phyloP scores from a whole-genome alignment of 2,329 filamentous ascomycete species.

The Aspergillus felis region DNA sequence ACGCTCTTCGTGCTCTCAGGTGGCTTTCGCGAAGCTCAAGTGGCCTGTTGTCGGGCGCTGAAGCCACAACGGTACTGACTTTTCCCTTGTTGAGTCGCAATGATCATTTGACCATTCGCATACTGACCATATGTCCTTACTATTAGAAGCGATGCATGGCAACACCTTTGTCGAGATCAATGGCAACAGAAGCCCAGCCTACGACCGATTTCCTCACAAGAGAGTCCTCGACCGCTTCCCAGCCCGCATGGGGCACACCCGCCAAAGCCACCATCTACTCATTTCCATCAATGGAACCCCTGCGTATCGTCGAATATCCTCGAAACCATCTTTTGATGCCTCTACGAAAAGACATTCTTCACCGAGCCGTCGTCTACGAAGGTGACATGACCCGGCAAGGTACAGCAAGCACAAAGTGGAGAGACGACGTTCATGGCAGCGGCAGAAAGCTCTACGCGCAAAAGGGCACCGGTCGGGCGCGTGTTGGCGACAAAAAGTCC shows the following conservation, averaged over 20 bases:
- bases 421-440: slow-evolving; percentile 79
- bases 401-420: slow-evolving; percentile 76
- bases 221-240: slow-evolving; percentile 16
- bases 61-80: slow-evolving; percentile 33
- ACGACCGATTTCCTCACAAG: slow-evolving; percentile 24
- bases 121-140: slow-evolving; percentile 18
- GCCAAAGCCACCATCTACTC: slow-evolving; percentile 82
- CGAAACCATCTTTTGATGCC: slow-evolving; percentile 81
- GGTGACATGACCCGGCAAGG: slow-evolving; percentile 84
- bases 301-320: slow-evolving; percentile 71
- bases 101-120: background rate
- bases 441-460: slow-evolving; percentile 77
- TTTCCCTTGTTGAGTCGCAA: slow-evolving; percentile 2
- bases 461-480: slow-evolving; percentile 79
- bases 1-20: slow-evolving; percentile 33
- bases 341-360: slow-evolving; percentile 83
- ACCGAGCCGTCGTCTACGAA: slow-evolving; percentile 88
- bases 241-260: slow-evolving; percentile 45
- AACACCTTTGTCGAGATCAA: slow-evolving; percentile 40
- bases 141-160: slow-evolving; percentile 41
- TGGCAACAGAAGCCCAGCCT: slow-evolving; percentile 47
- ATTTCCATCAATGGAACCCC: slow-evolving; percentile 86
- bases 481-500: slow-evolving; percentile 74
- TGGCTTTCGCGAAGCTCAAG: slow-evolving; percentile 37
- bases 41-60: slow-evolving; percentile 31